Evolutionary conservation across 2,329 filamentous ascomycete species (phyloP), one percentile per base, ranked within the genome.

Genomic region (Geosmithia flava): DNA sequence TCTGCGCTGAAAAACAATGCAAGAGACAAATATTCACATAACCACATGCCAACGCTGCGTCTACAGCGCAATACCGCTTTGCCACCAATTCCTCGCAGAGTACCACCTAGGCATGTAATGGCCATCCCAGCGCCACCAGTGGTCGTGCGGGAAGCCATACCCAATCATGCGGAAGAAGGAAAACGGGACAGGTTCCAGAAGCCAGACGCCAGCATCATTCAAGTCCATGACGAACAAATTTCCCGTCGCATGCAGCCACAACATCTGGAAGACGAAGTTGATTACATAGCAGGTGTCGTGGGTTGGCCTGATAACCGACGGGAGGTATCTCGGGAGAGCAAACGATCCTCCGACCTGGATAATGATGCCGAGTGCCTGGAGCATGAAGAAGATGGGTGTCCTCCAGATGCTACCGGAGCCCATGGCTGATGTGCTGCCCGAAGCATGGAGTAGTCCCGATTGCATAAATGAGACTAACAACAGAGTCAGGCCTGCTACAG

Each of bases 101-200:
- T 83, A 73, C 75, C 76, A 81, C 8, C 55, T 55, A 1, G 73
- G 70, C 20, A 80, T 61, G 51, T 76, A 67, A 20, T 71, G 62
- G 30, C 69, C 60, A 52, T 72, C 70, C 78, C 83, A 88, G 55
- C 85, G 78, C 77, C 78, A 86, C 72, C 78, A 82, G 1, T 71
- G 66, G 56, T 85, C 80, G 0, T 74, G 77, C 17, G 70, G 63
- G 1, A 68, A 66, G 0, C 83, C 85, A 33, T 83, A 68, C 0
- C 85, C 83, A 16, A 90, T 33, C 2, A 74, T 76, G 23, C 87
- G 71, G n/a, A 89, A 58, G 1, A 75, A 59, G 48, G 87, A 94
- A 8, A 91, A 53, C 0, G 89, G 87, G n/a, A 95, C 65, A 0
- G 88, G 87, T 62, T 96, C 88, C 52, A 80, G 80, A 15, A 94